Base-by-base conservation (phyloP, 139 green algal species). In the Ettlia oleoabundans region DNA sequence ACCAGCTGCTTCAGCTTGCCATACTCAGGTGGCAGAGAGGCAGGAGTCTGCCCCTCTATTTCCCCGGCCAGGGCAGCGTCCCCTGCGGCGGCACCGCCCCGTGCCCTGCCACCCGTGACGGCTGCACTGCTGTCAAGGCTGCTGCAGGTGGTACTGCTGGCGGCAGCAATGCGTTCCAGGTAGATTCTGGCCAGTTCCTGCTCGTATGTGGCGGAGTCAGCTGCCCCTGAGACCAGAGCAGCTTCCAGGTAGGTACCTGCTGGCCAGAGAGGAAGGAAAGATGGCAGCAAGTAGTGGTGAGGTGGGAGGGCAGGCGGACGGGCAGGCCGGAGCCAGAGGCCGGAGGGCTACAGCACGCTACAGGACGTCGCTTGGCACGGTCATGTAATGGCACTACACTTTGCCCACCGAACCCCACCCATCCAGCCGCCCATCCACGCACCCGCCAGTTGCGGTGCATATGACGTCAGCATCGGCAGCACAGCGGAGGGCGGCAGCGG, bases 181-280 rank as follows among this genome's bases (percentile, higher is more conserved):
- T 97, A 97, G 52, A 97, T 91, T 21, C 90, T 84, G 68, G 93
- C 90, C 71, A 96, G 89, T 78, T 96, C 89, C 26, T 88, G 89
- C 82, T 95, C 86, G 80, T 91, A 94, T 4, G 4, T 33, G 6
- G 47, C 65, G 1, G 78, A 67, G 7, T 38, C 58, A 18, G 85
- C 87, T 0, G 89, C 81, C 0, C 91, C 91, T 26, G 90, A 83
- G 37, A 86, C 86, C 40, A 97, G 86, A 30, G 92, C 92, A 15
- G 85, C 83, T 65, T 97, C 93, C 67, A 97, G 82, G 85, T 97
- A 97, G 10, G 86, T 61, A 2, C 83, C 79, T 84, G 78, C 32
- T n/a, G 30, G 18, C 26, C 2, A 42, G 30, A n/a, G n/a, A 43
- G 30, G n/a, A n/a, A n/a, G n/a, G n/a, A n/a, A n/a, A n/a, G n/a